Evolutionary conservation across 306 rosid species (phyloP).

Genomic region (Cicer bijugum): DNA sequence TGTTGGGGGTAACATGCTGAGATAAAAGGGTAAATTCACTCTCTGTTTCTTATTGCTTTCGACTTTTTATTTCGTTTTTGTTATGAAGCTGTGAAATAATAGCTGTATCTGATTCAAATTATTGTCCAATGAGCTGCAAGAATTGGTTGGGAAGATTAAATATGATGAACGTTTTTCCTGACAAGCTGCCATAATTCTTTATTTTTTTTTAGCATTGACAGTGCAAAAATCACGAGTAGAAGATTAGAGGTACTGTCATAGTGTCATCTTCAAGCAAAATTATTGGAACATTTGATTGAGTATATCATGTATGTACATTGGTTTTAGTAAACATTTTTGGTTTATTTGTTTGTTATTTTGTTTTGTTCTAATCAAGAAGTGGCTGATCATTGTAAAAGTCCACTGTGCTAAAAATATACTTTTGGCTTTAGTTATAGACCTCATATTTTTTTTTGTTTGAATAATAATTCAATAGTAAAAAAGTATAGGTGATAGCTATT

Average conservation of each 20-base stretch:
- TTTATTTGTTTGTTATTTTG: slow-evolving; percentile 21
- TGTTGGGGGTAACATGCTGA: slow-evolving; percentile 55
- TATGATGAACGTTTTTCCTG: neutral
- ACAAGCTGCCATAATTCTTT: slow-evolving; percentile 8
- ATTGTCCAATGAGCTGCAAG: neutral
- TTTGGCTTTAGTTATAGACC: slow-evolving; percentile 10
- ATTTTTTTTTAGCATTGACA: neutral
- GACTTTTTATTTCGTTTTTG: neutral
- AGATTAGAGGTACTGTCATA: slow-evolving; percentile 14
- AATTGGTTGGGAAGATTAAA: slow-evolving; percentile 20
- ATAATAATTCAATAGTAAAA: slow-evolving; percentile 1
- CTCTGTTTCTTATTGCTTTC: neutral
- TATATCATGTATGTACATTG: slow-evolving; percentile 12
- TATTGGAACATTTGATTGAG: neutral
- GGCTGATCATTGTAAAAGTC: slow-evolving; percentile 3
- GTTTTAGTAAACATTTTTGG: slow-evolving; percentile 13
- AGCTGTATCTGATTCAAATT: slow-evolving; percentile 6
- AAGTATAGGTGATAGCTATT: slow-evolving; percentile 6
- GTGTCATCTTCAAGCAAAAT: slow-evolving; percentile 1
- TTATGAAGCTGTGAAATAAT: neutral
- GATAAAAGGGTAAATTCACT: slow-evolving; percentile 56
- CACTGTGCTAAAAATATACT: slow-evolving; percentile 4
- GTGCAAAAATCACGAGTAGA: neutral
- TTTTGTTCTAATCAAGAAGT: neutral
- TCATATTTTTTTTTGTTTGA: slow-evolving; percentile 3